Base-by-base conservation (phyloP, 352 stramenopile genomes). In the Pythium phragmiticola region DNA sequence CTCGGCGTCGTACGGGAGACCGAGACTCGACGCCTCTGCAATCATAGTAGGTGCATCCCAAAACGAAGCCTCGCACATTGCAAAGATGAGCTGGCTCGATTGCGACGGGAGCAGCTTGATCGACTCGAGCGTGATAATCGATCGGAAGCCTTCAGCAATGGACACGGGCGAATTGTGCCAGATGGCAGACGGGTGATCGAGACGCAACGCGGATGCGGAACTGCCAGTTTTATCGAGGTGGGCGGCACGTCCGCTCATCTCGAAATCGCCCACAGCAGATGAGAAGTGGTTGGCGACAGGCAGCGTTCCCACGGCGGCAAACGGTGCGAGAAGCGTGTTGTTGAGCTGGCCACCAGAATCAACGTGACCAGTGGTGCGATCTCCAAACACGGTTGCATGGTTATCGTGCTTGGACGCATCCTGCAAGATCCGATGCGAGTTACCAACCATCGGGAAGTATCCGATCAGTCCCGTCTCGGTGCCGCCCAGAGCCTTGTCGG, bases 401-500 rank as follows among this genome's bases (percentile, higher is more conserved):
- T 93, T 93, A 42, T 89, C 81, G 39, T 88, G 66, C 26, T 76
- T 77, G 3, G 83, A 90, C 14, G 78, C 23, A 66, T 95, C 87
- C 54, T 92, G 63, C 37, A 95, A 51, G 17, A 94, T 65, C 11
- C 83, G 74, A 57, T 87, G 77, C 0, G 73, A 76, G n/a, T 79
- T 60, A 3, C 87, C 80, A 36, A 85, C 80, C n/a, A 95, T 60
- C 8, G 84, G 85, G 41, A 88, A 90, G 51, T 95, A 94, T 12
- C 78, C 83, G 17, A 91, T 55, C 30, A 95, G 60, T 37, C 80
- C 47, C 55, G 81, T 78, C 73, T 65, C 59, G 54, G 53, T 57
- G 69, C 82, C 33, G 61, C 76, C 46, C 78, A 77, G 37, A 59
- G 70, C 17, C 61, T 64, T 50, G 13, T 62, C 13, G 39, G 54